phyloP scores from a whole-genome alignment of 1,284 basidiomycete species.

The Rhodotorula sp. region DNA sequence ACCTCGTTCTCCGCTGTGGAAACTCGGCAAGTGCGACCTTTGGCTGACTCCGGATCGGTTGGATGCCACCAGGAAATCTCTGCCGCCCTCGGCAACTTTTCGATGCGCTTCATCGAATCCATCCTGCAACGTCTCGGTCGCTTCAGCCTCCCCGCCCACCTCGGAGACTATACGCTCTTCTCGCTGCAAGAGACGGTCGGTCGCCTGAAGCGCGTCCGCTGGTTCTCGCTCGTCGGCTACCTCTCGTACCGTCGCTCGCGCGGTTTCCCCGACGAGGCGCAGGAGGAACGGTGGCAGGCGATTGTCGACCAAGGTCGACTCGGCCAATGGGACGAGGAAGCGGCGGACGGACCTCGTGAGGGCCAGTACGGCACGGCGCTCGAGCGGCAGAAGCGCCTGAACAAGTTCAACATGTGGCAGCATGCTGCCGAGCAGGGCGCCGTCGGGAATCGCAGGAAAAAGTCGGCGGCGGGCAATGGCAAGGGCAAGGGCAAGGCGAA shows the following conservation, averaged over 20 bases:
- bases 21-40: too few species aligned
- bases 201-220: conserved; percentile 74
- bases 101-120: conserved; percentile 72
- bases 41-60: neutral
- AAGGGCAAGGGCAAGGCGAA: conserved; percentile 13
- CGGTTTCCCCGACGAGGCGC: conserved; percentile 16
- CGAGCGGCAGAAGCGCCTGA: conserved; percentile 1
- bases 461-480: neutral
- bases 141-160: conserved; percentile 63
- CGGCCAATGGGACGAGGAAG: conserved; percentile 3
- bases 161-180: conserved; percentile 65
- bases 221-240: conserved; percentile 58
- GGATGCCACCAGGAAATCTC: conserved; percentile 62
- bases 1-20: neutral
- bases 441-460: neutral
- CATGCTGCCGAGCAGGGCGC: neutral
- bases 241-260: conserved; percentile 30
- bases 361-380: conserved; percentile 4
- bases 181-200: conserved; percentile 71
- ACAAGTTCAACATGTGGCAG: conserved; percentile 3
- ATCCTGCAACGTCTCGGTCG: conserved; percentile 67
- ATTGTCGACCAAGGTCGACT: neutral
- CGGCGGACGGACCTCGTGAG: neutral
- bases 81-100: conserved; percentile 63
- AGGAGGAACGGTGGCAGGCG: neutral